These are phyloP conservation scores for Boletellus sp. DNA, from an alignment of 768 basidiomycete species.

Conservation along the genomic window DNA sequence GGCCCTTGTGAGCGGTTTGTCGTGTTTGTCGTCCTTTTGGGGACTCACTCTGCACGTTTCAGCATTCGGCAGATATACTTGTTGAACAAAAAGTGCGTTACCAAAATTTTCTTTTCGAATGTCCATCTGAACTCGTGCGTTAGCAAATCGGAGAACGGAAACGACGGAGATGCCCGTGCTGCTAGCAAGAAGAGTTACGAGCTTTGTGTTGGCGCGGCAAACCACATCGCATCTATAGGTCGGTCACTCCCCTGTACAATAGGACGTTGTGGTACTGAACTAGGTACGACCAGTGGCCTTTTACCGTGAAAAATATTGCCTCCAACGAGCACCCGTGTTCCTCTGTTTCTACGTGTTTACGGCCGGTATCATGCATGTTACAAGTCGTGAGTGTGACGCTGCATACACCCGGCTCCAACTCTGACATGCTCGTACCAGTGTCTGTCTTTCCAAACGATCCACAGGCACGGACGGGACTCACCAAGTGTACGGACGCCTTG, in stretches of 20 bases:
- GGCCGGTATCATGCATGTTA: constrained; percentile 76
- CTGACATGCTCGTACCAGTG: constrained; percentile 38
- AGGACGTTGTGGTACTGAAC: not conserved
- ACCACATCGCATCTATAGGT: constrained; percentile 72
- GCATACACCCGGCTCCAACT: not conserved
- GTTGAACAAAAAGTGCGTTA: constrained; percentile 38
- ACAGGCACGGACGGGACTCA: constrained; percentile 61
- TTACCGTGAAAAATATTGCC: constrained; percentile 60
- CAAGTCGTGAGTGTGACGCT: constrained; percentile 49
- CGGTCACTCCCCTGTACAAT: constrained; percentile 9
- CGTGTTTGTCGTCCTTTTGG: not conserved
- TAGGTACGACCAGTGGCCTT: constrained; percentile 39
- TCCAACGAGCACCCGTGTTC: constrained; percentile 63
- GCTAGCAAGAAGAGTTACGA: constrained; percentile 65
- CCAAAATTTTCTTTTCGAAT: not conserved
- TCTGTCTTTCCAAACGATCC: constrained; percentile 64
- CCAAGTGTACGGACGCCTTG: constrained; percentile 64
- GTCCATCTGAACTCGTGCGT: not conserved
- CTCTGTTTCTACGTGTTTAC: constrained; percentile 78
- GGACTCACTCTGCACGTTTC: constrained; percentile 1
- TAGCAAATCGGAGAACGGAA: constrained; percentile 38
- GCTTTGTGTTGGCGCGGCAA: constrained; percentile 72
- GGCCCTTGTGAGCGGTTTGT: constrained; percentile 62
- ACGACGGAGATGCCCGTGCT: constrained; percentile 52
- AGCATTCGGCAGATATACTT: constrained; percentile 29